phyloP scores from a whole-genome alignment of 805 yeast genomes.

The Monosporozyma servazzii region DNA sequence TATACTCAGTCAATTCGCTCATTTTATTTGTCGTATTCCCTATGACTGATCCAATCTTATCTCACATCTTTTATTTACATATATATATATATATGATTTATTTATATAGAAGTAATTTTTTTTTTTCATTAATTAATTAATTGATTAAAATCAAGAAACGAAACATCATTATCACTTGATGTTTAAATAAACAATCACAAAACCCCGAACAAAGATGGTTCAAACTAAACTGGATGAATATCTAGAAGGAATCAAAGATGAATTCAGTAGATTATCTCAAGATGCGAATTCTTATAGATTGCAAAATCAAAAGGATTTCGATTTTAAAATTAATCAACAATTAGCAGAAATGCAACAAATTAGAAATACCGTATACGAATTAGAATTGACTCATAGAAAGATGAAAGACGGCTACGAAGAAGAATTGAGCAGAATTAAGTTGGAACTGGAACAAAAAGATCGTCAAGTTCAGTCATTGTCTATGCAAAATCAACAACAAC shows the following conservation, averaged over 20 bases:
- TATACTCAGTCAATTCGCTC: slow-evolving; percentile 18
- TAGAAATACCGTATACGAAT: slow-evolving; percentile 84
- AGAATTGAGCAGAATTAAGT: slow-evolving; percentile 75
- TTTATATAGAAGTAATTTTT: no score
- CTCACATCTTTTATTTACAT: no score
- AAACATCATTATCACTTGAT: no score
- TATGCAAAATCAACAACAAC: slow-evolving; percentile 22
- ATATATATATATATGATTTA: no score
- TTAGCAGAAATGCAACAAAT: slow-evolving; percentile 88
- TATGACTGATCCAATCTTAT: no score
- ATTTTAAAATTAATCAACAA: slow-evolving; percentile 82
- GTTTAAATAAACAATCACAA: background rate
- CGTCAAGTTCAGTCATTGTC: slow-evolving; percentile 37
- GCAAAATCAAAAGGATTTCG: slow-evolving; percentile 82
- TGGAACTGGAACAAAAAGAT: slow-evolving; percentile 76
- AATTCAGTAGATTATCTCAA: slow-evolving; percentile 72
- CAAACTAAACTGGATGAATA: slow-evolving; percentile 54
- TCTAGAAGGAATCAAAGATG: slow-evolving; percentile 84
- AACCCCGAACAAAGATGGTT: slow-evolving; percentile 14
- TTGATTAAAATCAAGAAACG: no score
- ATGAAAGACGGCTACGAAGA: slow-evolving; percentile 94
- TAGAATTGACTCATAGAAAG: slow-evolving; percentile 87
- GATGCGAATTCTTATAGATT: slow-evolving; percentile 81
- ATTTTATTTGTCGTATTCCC: slow-evolving; percentile 11
- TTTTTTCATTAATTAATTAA: no score